phyloP scores from a whole-genome alignment of 2,329 filamentous ascomycete species.

The Aspergillus sp. region DNA sequence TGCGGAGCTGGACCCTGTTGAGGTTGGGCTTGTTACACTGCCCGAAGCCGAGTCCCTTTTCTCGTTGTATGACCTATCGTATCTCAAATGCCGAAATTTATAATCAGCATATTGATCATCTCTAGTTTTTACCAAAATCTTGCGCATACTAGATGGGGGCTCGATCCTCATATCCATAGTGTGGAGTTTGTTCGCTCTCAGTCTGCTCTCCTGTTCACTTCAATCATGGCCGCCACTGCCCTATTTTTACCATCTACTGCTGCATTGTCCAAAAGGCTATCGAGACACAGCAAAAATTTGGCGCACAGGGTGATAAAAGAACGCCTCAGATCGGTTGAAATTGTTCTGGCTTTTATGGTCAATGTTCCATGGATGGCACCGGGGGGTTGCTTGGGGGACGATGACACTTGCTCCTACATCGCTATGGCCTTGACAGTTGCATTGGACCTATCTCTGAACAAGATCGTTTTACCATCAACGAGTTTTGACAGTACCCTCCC shows the following conservation, averaged over 20 bases:
- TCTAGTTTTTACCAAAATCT: constrained; percentile 67
- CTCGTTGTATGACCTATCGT: constrained; percentile 54
- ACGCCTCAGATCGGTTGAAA: constrained; percentile 69
- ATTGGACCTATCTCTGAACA: constrained; percentile 68
- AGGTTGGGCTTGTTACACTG: constrained; percentile 66
- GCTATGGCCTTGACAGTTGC: constrained; percentile 69
- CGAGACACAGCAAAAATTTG: constrained; percentile 63
- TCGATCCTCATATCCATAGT: constrained; percentile 67
- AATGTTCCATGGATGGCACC: constrained; percentile 73
- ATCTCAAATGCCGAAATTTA: not conserved
- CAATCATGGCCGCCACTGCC: constrained; percentile 67
- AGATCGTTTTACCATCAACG: constrained; percentile 61
- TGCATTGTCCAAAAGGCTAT: constrained; percentile 65
- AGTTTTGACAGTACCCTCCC: constrained; percentile 48
- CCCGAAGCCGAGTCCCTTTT: constrained; percentile 66
- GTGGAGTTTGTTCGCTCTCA: constrained; percentile 64
- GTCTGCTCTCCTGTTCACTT: constrained; percentile 71
- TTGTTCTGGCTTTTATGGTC: constrained; percentile 72
- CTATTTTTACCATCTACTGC: constrained; percentile 65
- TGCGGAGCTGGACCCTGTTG: constrained; percentile 66
- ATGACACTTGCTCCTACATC: constrained; percentile 71
- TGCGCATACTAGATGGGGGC: constrained; percentile 72
- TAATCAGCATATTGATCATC: constrained; percentile 1
- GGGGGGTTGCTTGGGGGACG: constrained; percentile 49
- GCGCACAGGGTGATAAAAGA: constrained; percentile 62